Conservation (phyloP, 1,139 yeast species). For the Protomyces arabidopsidicola region DNA sequence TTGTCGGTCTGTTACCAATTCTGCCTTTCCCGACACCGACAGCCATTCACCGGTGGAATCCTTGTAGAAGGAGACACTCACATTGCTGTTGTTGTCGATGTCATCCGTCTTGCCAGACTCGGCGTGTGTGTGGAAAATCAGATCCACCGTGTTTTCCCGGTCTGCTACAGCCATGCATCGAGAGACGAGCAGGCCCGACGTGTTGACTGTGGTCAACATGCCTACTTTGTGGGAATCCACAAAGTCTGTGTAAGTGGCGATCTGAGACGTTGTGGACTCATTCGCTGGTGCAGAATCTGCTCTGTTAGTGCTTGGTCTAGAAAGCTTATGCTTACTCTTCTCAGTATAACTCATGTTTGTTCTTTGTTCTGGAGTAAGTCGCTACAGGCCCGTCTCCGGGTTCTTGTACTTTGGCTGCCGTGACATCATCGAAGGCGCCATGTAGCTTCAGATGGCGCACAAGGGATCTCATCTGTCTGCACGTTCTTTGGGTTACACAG, state of each 20-base stretch:
- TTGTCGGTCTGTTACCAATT: constrained; percentile 29
- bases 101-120: constrained; percentile 32
- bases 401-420: too few species aligned
- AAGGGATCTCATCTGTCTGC: too few species aligned
- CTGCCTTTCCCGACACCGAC: constrained; percentile 67
- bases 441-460: too few species aligned
- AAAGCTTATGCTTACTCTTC: not conserved
- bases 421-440: too few species aligned
- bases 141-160: constrained; percentile 32
- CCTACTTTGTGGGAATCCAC: constrained; percentile 27
- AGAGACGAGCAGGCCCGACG: constrained; percentile 22
- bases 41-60: constrained; percentile 89
- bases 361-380: too few species aligned
- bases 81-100: constrained; percentile 58
- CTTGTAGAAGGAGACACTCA: constrained; percentile 72
- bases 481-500: too few species aligned
- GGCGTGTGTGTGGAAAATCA: constrained; percentile 32
- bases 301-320: not conserved
- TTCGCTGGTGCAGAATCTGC: constrained; percentile 3
- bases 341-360: not conserved
- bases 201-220: constrained; percentile 27
- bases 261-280: constrained; percentile 14
- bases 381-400: too few species aligned
- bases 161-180: constrained; percentile 41
- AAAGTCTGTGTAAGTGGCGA: constrained; percentile 7